Evolutionary conservation across 306 rosid genomes (phyloP), one percentile per base, ranked within the genome.

Genomic region (Trifolium dubium): DNA sequence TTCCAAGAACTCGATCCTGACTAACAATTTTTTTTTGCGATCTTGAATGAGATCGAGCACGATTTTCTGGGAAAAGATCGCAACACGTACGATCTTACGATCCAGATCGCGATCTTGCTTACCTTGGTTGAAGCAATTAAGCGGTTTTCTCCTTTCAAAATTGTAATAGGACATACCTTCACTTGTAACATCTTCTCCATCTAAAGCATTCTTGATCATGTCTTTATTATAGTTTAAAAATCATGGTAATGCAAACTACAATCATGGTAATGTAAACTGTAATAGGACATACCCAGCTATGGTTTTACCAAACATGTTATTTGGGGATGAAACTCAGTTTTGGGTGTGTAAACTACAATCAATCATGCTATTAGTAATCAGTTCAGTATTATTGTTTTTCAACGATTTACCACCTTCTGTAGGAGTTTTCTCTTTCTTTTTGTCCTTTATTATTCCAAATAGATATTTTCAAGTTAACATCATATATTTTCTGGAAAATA

Each of bases 401-500:
- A 46, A 50, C 4, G 10, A 61, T 37, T 69, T 69, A 47, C 15
- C 51, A 59, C 51, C 19, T 58, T 62, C 44, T 76, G 50, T 49
- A 35, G 68, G 19, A 83, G 13, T 47, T 69, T 30, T 39, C 58
- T 67, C 10, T 32, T 41, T 70, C 71, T 63, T 74, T 64, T 74
- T 64, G 32, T 18, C 68, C 31, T 32, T 67, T 83, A 74, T 49
- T 30, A 55, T 65, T 84, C 76, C 34, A 39, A 32, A 47, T 64
- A 49, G 62, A 58, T 69, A 7, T 15, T 53, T 43, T 40, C 40
- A 9, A 67, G 19, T 53, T 79, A 63, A 76, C 34, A 8, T 5
- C 47, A 32, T 72, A 31, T 13, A 6, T 56, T 51, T 58, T 39
- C 23, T 23, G 12, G 31, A 29, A 82, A 73, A 39, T 41, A 43